Base-by-base conservation (phyloP, 1,284 basidiomycete species). In the Leccinum angustisporum region DNA sequence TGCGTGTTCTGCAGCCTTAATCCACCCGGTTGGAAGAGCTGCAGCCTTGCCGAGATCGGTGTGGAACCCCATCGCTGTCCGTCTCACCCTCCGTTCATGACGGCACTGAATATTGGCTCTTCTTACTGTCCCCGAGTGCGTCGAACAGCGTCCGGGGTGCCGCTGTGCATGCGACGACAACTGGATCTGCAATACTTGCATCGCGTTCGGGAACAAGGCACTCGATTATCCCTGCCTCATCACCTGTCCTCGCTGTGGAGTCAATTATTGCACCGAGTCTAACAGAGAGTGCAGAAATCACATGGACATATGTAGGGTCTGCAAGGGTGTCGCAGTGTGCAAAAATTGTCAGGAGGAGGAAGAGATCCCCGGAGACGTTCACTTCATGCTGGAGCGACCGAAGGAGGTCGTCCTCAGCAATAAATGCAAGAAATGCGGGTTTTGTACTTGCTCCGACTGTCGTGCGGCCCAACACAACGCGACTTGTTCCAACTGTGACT, bases 101-200 rank as follows among this genome's bases (percentile, higher is more conserved):
- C n/a, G 4, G 2, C 14, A 0, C 4, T 43, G 14, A 4, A 4
- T 8, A n/a, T 62, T 33, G 5, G 0, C 6, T 30, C 40, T 30
- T 34, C 57, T 25, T 11, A 48, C 34, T 70, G 63, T 13, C 18
- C 58, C 8, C n/a, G 68, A 62, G 0, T 69, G 70, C 50, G 0
- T 55, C 43, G 9, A 27, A 6, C 2, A 6, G 8, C 31, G 21
- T 27, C 52, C 48, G 0, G 67, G 67, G 1, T 3, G 11, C 11
- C 13, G 4, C 30, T 67, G 70, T 8, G 64, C 33, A 2, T 65
- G 68, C 27, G 16, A 0, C 2, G 0, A 0, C 3, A 1, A 0
- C 5, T 71, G 68, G 68, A 14, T 69, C 34, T 72, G 66, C 43
- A n/a, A 36, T 8, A 33, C 6, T 3, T 68, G 63, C 33, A 14